Conservation (phyloP, 192 early-diverging fungal genomes). For the Backusella liffmaniae region DNA sequence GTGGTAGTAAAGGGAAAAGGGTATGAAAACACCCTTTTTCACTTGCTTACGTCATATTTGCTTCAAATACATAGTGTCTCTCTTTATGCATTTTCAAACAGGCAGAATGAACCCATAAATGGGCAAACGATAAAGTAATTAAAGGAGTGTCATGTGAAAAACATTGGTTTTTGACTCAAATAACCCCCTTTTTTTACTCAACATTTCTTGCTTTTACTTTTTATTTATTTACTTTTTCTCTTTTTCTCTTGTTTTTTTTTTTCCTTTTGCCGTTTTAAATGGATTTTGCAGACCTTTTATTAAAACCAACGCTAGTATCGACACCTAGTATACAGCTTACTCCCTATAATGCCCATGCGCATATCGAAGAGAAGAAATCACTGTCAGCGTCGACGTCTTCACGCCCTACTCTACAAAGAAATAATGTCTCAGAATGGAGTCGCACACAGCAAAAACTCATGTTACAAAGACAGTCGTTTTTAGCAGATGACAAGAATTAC, state of each 20-base stretch:
- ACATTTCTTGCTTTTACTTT: neutral
- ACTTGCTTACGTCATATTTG: neutral
- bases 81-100: neutral
- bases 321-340: constrained; percentile 5
- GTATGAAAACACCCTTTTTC: neutral
- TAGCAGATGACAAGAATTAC: constrained; percentile 44
- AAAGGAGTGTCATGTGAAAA: constrained; percentile 10
- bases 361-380: constrained; percentile 6
- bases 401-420: neutral
- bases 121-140: neutral
- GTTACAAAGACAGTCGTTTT: constrained; percentile 43
- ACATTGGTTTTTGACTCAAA: constrained; percentile 1
- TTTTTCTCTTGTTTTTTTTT: neutral
- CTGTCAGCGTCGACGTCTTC: neutral
- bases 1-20: no score
- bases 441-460: constrained; percentile 49
- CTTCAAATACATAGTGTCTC: neutral
- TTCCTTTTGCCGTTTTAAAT: neutral
- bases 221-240: neutral
- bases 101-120: neutral
- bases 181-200: neutral
- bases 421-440: neutral
- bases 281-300: neutral
- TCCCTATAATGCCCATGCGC: constrained; percentile 5
- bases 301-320: neutral